Base-by-base conservation (phyloP, 2,329 filamentous ascomycete genomes). In the Ceratocystis colombiana region DNA sequence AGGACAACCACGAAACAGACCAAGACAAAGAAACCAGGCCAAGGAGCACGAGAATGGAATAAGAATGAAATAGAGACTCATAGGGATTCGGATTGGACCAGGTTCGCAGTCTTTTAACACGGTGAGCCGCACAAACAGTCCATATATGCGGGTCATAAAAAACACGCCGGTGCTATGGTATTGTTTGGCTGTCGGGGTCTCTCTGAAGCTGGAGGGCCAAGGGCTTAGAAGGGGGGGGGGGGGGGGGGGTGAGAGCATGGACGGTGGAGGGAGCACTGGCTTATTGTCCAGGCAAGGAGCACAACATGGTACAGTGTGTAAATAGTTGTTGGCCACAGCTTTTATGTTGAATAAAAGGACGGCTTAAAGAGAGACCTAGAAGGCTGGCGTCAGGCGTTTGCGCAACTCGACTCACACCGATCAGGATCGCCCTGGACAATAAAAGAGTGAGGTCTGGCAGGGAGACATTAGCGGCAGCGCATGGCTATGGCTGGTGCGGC, bases 21-120 rank as follows among this genome's bases (percentile, higher is more conserved):
- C 53, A 61, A 65, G 28, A 61, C 55, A 44, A 33, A 65, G 55
- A 65, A 61, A 50, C 55, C 57, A 48, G 61, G 25, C 61, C 28
- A 44, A 66, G 61, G 65, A 63, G 65, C 65, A 66, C 65, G 46
- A 64, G 65, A 66, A 66, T 66, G 65, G 44, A 64, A 66, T 59
- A 64, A 59, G 59, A 66, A 66, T 66, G 30, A 66, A 64, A 44
- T 44, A 66, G 64, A 66, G 61, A 66, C 65, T 66, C 48, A 63
- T 50, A 66, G 65, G 65, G 65, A 66, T 66, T 46, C n/a, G 53
- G 53, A n/a, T 48, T 66, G 25, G 55, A n/a, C 62, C 55, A 66
- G 44, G 61, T 28, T 48, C 22, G 20, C 53, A 28, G 22, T 57
- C 15, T 33, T 50, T 45, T 46, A 28, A 37, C 37, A 62, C 17